A percentile compares a stretch with the other conserved stretches of the same genome.
These are phyloP conservation scores for Leucocoprinus birnbaumii DNA, from an alignment of 768 basidiomycete genomes.

Conservation along the genomic window DNA sequence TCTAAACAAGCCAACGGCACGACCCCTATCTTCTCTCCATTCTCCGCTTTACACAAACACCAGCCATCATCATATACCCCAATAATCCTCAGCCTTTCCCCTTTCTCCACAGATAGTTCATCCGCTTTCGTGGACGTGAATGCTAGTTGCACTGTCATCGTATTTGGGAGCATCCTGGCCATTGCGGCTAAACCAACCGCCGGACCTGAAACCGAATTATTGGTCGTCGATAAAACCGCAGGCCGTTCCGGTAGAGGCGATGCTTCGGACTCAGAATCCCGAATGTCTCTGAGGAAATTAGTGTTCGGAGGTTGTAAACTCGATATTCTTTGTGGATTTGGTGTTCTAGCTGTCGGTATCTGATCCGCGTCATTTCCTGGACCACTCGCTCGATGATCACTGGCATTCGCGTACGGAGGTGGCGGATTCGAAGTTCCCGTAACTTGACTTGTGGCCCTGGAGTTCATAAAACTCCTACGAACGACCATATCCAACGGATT, in stretches of 20 bases:
- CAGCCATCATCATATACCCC: constrained; percentile 8
- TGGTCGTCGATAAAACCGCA: too few relatives aligned
- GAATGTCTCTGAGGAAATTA: too few relatives aligned
- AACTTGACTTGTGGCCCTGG: background rate
- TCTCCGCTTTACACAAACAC: constrained; percentile 4
- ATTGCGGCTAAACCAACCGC: background rate
- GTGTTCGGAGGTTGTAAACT: too few relatives aligned
- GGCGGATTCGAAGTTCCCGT: background rate
- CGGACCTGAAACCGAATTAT: too few relatives aligned
- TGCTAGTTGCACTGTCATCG: background rate
- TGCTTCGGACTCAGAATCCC: too few relatives aligned
- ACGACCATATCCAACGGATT: background rate
- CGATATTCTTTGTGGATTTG: too few relatives aligned
- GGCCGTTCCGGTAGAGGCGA: too few relatives aligned
- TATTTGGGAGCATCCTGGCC: background rate
- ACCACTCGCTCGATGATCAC: too few relatives aligned
- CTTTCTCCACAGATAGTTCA: background rate
- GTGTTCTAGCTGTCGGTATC: too few relatives aligned
- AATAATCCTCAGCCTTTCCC: background rate
- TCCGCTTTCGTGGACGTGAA: background rate
- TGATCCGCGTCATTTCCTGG: too few relatives aligned
- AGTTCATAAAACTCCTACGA: background rate
- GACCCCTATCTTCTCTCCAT: background rate
- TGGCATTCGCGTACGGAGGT: background rate
- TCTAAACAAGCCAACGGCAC: constrained; percentile 3